Evolutionary conservation across 495 filamentous ascomycete genomes (phyloP), one percentile per base, ranked within the genome.

Genomic region (Lasiosphaeria miniovina): DNA sequence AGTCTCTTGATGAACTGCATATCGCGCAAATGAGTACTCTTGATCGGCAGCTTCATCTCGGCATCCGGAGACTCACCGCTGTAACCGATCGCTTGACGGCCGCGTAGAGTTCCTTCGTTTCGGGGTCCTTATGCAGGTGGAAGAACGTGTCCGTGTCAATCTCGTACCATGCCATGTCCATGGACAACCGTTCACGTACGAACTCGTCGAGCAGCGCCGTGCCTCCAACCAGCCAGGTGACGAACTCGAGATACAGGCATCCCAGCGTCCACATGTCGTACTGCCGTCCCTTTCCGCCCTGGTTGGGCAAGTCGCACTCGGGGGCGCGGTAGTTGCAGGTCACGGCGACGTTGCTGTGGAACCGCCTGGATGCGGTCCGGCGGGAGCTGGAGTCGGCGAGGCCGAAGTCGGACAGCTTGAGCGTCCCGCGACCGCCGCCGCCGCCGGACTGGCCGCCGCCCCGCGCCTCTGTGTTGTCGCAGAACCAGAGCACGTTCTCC

Each of bases 251-350:
- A 46, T 66, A 67, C 6, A 73, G 45, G 49, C 70, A 73, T 4
- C 70, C 70, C 7, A 73, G 55, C 10, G 61, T 61, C 68, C 70
- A 73, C 36, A 73, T 68, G 43, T 73, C 70, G 58, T 62, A 73
- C 48, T 57, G 50, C 6, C 49, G 15, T 0, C 54, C 53, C 38
- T 63, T 57, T 11, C 11, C 31, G 9, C 50, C 60, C 1, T 43
- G 46, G 6, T 31, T 38, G 11, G 8, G 15, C 12, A 72, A n/a
- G 24, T 71, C 65, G 33, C 45, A 51, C 57, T 72, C 70, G 11
- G 68, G 70, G 6, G 65, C 40, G 8, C 58, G 54, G 35, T 70
- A 72, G 11, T 34, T 61, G 8, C 35, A 52, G 3, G 68, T 62
- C 11, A 10, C 12, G 43, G 43, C 12, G 43, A 11, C 15, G 43